Evolutionary conservation across 2,329 filamentous ascomycete species (phyloP).

Genomic region (Xylariaceae sp.): DNA sequence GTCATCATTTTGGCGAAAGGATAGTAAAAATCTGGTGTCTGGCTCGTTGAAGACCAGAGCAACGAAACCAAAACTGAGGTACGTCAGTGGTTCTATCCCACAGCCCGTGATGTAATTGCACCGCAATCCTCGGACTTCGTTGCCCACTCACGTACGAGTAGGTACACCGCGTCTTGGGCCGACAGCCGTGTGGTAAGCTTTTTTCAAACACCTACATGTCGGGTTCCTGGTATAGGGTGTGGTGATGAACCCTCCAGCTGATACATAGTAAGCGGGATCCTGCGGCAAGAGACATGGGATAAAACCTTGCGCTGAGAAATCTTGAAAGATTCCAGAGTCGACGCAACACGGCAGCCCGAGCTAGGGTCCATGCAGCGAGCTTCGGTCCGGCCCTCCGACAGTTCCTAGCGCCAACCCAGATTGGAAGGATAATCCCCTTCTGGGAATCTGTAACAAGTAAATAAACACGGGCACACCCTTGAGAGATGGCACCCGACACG

Average conservation of each 20-base stretch:
- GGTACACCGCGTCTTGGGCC: no score
- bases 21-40: constrained; percentile 3
- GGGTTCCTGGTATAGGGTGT: no score
- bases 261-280: neutral
- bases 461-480: no score
- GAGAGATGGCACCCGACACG: constrained; percentile 2
- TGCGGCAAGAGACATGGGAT: neutral
- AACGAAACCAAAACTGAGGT: no score
- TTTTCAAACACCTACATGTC: no score
- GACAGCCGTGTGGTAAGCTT: no score
- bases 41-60: no score
- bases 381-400: constrained; percentile 17
- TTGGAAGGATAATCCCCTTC: constrained; percentile 6
- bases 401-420: constrained; percentile 7
- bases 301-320: constrained; percentile 6
- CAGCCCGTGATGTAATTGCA: no score
- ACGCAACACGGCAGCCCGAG: constrained; percentile 8
- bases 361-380: constrained; percentile 6
- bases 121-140: no score
- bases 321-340: constrained; percentile 1
- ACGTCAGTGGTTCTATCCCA: no score
- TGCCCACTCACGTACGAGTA: no score
- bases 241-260: no score
- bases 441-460: constrained; percentile 3
- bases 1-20: constrained; percentile 4